Evolutionary conservation across 208 protist species (phyloP).

Genomic region (Leishmania braziliensis): DNA sequence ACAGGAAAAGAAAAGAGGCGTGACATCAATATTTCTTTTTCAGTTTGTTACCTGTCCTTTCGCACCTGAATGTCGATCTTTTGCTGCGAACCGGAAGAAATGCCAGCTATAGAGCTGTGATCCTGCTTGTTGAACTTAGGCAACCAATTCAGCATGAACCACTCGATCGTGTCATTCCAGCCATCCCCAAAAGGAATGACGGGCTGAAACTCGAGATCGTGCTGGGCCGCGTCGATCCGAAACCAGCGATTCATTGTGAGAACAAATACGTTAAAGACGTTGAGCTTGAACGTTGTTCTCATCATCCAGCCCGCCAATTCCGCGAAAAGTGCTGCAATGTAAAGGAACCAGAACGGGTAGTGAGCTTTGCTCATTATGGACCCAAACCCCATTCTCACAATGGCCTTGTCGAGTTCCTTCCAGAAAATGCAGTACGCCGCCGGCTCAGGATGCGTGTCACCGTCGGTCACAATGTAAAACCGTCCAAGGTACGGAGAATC

Average conservation of each 20-base stretch:
- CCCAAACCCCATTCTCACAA: constrained; percentile 87
- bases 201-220: constrained; percentile 85
- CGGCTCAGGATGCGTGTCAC: constrained; percentile 88
- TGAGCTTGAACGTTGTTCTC: constrained; percentile 89
- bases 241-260: constrained; percentile 97
- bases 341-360: constrained; percentile 92
- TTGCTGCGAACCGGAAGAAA: constrained; percentile 78
- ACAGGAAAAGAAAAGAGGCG: neutral
- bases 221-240: constrained; percentile 86
- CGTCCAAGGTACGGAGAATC: constrained; percentile 91
- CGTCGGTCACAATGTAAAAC: constrained; percentile 97
- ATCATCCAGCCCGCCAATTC: constrained; percentile 78
- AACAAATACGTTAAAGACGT: constrained; percentile 94
- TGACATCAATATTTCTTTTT: neutral
- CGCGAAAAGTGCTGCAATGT: constrained; percentile 76
- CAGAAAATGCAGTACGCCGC: constrained; percentile 92
- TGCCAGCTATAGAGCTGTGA: constrained; percentile 64
- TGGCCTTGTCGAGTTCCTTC: constrained; percentile 91
- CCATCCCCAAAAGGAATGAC: constrained; percentile 90
- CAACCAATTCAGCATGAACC: constrained; percentile 92
- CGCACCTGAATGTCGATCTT: constrained; percentile 91
- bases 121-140: constrained; percentile 78
- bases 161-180: constrained; percentile 89
- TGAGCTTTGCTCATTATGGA: constrained; percentile 83
- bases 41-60: constrained; percentile 17